phyloP scores from a whole-genome alignment of 2,329 filamentous ascomycete genomes.

The Macrophomina phaseolina region DNA sequence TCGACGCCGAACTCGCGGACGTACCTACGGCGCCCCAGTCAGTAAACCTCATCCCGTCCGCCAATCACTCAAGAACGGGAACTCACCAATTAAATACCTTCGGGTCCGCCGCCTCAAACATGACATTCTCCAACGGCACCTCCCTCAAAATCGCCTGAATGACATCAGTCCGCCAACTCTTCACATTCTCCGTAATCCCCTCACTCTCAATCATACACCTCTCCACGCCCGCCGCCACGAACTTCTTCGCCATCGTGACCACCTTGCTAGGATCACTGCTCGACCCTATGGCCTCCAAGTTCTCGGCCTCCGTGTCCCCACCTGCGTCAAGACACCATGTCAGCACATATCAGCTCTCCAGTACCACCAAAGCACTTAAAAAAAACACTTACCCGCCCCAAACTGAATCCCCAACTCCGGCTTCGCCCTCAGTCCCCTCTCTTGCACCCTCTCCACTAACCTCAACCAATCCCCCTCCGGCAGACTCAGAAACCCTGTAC shows the following conservation, averaged over 20 bases:
- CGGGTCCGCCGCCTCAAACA: slow-evolving; percentile 65
- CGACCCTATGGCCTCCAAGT: slow-evolving; percentile 56
- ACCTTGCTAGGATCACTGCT: slow-evolving; percentile 55
- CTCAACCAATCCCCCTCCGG: slow-evolving; percentile 32
- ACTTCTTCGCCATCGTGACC: slow-evolving; percentile 56
- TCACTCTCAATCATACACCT: slow-evolving; percentile 66
- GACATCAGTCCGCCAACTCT: slow-evolving; percentile 60
- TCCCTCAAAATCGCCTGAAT: slow-evolving; percentile 60
- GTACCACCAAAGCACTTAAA: no score
- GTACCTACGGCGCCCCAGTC: slow-evolving; percentile 40
- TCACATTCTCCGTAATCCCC: slow-evolving; percentile 63
- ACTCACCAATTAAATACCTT: slow-evolving; percentile 57
- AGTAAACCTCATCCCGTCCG: slow-evolving; percentile 35
- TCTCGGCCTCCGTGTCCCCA: slow-evolving; percentile 56
- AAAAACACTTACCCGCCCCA: no score
- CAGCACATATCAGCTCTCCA: no score
- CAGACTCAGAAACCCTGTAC: slow-evolving; percentile 58
- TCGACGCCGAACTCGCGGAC: slow-evolving; percentile 62
- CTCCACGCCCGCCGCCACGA: slow-evolving; percentile 60
- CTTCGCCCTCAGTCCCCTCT: slow-evolving; percentile 57
- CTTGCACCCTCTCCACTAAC: slow-evolving; percentile 43
- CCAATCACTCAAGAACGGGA: no score
- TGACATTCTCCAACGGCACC: slow-evolving; percentile 58
- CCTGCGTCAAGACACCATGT: slow-evolving; percentile 53
- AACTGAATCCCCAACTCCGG: slow-evolving; percentile 63